Percentiles rank a stretch among this genome's conserved stretches.
Conservation (phyloP, 441 rosid species). For the Euphorbia corollata region DNA sequence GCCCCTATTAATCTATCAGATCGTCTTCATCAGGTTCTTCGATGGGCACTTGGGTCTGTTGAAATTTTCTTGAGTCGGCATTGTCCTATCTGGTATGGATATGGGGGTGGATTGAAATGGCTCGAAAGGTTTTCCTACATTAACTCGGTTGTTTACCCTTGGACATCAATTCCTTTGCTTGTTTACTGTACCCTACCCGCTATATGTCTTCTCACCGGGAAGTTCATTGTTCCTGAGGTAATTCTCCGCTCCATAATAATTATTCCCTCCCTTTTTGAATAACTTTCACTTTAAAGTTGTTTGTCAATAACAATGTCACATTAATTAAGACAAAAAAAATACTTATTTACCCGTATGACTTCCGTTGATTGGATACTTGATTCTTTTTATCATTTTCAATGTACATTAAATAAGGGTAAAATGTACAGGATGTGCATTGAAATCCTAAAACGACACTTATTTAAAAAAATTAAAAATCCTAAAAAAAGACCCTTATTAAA, state of each 20-base stretch:
- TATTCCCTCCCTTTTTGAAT: no score
- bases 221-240: conserved; percentile 92
- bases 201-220: conserved; percentile 90
- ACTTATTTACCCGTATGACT: no score
- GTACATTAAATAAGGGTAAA: no score
- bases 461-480: no score
- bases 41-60: conserved; percentile 97
- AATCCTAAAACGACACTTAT: no score
- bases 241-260: background rate
- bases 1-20: conserved; percentile 97
- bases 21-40: conserved; percentile 94
- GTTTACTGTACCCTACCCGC: conserved; percentile 90
- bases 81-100: conserved; percentile 98
- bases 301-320: no score
- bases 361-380: no score
- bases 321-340: no score
- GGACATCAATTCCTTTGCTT: conserved; percentile 84
- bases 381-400: no score
- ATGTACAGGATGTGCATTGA: no score
- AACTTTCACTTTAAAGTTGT: no score
- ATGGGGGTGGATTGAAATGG: conserved; percentile 83
- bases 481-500: no score
- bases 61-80: conserved; percentile 96
- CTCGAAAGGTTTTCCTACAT: conserved; percentile 92
- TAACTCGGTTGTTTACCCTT: conserved; percentile 83